Evolutionary conservation across 1,284 basidiomycete genomes (phyloP), one percentile per base, ranked within the genome.

Genomic region (Ustilago xerochloae): DNA sequence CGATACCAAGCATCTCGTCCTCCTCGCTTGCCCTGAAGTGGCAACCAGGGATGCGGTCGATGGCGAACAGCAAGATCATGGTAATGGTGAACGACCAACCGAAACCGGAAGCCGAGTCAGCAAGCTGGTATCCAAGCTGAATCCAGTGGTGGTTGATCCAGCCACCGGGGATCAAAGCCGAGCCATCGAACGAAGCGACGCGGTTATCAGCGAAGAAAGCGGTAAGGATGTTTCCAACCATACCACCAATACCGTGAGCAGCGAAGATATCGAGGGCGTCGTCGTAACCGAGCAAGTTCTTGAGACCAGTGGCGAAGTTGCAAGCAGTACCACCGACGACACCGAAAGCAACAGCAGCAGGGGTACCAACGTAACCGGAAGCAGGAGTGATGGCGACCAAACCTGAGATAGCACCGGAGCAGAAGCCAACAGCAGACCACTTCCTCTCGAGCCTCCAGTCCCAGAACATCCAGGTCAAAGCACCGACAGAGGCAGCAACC

Each of bases 221-320:
- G 2, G 92, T 93, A 51, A 94, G 87, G 68, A 94, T 71, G 85
- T 94, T 93, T 16, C 96, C 96, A 55, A 93, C 89, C 55, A 96
- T 86, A 47, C 96, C 96, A 32, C 94, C 94, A 53, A 97, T 86
- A 59, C 88, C 92, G 85, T 98, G 94, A 0, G 91, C 91, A 4
- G 94, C 93, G 77, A 96, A 97, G 84, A 97, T 85, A 81, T 88
- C 88, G 61, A 87, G 85, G 8, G 86, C 82, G 55, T 84, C 82
- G 35, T 84, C 81, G 69, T 79, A 77, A 90, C 82, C 80, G 18
- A 80, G 43, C 30, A 76, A 20, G 51, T 60, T 92, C 86, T 97
- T 98, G 86, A 98, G 88, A 84, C 94, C 92, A 20, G 95, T 98
- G 16, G 92, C 93, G 82, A 94, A 97, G 87, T 98, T 98, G 87